A percentile compares a stretch with the other conserved stretches of the same genome.
Conservation (phyloP, 331 rosid genomes). For the Spiraea crenata region DNA sequence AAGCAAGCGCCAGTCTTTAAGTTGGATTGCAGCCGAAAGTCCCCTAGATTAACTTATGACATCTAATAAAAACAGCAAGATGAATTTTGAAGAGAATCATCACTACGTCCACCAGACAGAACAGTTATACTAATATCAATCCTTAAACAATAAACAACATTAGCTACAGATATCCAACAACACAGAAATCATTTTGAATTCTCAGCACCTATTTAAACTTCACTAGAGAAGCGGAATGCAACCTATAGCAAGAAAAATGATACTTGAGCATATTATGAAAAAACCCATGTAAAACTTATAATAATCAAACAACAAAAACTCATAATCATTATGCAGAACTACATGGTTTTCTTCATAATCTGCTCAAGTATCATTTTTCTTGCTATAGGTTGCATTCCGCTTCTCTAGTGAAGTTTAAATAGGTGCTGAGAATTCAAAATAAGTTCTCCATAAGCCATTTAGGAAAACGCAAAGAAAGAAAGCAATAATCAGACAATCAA, state of each 20-base stretch:
- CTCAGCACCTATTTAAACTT: constrained; percentile 5
- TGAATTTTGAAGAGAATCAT: neutral
- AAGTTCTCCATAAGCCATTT: neutral
- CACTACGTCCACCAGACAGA: neutral
- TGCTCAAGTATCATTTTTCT: neutral
- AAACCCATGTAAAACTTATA: neutral
- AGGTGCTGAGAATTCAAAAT: neutral
- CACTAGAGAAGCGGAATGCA: neutral
- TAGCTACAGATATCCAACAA: neutral
- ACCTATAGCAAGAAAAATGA: neutral
- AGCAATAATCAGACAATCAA: neutral
- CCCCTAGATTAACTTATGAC: constrained; percentile 5
- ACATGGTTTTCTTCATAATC: neutral
- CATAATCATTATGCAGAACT: neutral
- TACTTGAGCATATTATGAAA: neutral
- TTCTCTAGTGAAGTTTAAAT: neutral
- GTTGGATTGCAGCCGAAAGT: constrained; percentile 8
- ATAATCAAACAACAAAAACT: neutral
- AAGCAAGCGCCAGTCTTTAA: constrained; percentile 4
- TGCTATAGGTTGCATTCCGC: neutral
- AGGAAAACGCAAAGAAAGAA: neutral
- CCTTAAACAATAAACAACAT: neutral
- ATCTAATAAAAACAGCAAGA: neutral
- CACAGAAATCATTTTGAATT: neutral
- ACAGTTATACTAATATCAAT: neutral